Evolutionary conservation across 345 rosid species (phyloP), one percentile per base, ranked within the genome.

Genomic region (Hypericum perforatum): DNA sequence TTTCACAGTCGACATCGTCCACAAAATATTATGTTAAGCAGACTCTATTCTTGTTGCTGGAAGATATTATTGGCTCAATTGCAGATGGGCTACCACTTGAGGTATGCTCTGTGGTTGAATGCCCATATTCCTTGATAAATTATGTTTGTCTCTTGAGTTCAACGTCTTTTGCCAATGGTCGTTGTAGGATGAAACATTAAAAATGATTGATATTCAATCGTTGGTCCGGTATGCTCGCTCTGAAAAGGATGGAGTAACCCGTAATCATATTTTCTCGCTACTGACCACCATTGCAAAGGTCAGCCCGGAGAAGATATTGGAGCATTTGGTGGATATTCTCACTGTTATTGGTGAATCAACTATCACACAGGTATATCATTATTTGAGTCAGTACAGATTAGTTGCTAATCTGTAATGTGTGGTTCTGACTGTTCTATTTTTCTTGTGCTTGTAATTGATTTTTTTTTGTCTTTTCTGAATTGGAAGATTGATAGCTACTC

Each of bases 401-500:
- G 32, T 22, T 22, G 32, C 32, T 22, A 22, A 22, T 11, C n/a
- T 42, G 36, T 14, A 7, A 49, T 59, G 2, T 9, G 7, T 37
- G 7, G 8, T 37, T 9, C 8, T 5, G 4, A 36, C 12, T 54
- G 39, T 12, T 42, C 6, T 5, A 11, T 50, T 11, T 13, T 16
- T 14, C 39, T 39, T 13, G 9, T 11, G 11, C 32, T 39, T 8
- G 32, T 22, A 11, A 11, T 42, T 40, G 7, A 38, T 16, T 38
- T 40, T 56, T 16, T 58, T 7, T 41, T 43, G 7, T 22, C 32
- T 22, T 22, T 22, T 22, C 39, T 1, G 37, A 52, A 39, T 37
- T 54, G 49, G 51, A 66, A 92, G 98, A 75, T 72, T 67, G 95
- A 88, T 69, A 77, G 80, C 63, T 75, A 80, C 69, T 88, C 97